Evolutionary conservation across 176 grass and related monocot species (phyloP), one percentile per base, ranked within the genome.

Genomic region (Puccinellia tenuiflora): DNA sequence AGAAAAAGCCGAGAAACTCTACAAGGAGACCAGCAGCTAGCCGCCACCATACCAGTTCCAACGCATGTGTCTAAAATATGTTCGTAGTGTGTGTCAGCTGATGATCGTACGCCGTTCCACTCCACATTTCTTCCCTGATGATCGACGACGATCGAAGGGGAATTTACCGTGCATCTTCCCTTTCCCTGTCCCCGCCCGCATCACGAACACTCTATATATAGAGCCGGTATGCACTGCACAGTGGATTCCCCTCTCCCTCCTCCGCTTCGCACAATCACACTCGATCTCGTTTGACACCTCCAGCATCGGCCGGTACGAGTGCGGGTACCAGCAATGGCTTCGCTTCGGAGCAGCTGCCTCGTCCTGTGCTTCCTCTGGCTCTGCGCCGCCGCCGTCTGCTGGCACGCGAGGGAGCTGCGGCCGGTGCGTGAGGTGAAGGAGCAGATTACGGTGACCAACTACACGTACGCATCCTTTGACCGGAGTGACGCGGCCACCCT

Each of bases 381-480:
- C 69, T 73, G 42, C 69, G 71, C 45, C 45, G 46, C 42, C 45
- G 24, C 40, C 56, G 62, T 18, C 15, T 28, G 28, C 62, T 3
- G 60, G 64, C 0, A 45, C 77, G 33, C 59, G 25, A 37, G 48
- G 72, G 60, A 76, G 77, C 69, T 60, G 47, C 87, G 67, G 81
- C 76, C 12, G 55, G 13, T 51, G n/a, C 45, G 33, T 5, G 43
- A 50, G 57, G 4, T 1, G 33, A 9, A 16, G 59, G 59, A 70
- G 48, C 65, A 0, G 77, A 29, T 79, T 0, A 11, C 24, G 29
- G 17, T 79, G 29, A 9, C 0, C 28, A 82, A 0, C 37, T 73
- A 73, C 80, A 20, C 15, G 59, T 86, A 73, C 80, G 20, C 12
- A 28, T 71, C 84, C 61, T 92, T 92, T 76, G 5, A 37, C 10